phyloP scores from a whole-genome alignment of 2,329 filamentous ascomycete species.

The Pseudogymnoascus pannorum region DNA sequence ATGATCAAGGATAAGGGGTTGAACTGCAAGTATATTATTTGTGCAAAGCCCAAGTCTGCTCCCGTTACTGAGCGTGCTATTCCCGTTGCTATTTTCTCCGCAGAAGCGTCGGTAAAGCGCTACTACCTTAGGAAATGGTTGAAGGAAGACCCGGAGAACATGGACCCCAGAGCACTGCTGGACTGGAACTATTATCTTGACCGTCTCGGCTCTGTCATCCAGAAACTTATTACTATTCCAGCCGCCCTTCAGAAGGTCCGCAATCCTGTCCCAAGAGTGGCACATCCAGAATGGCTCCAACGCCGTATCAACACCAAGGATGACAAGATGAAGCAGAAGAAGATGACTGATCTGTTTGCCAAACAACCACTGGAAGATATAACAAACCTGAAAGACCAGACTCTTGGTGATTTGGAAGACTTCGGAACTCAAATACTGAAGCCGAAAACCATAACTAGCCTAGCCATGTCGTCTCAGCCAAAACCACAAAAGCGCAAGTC shows the following conservation, averaged over 20 bases:
- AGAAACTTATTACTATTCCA: constrained; percentile 98
- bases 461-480: constrained; percentile 45
- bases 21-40: constrained; percentile 99
- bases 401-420: constrained; percentile 69
- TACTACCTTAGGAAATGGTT: constrained; percentile 92
- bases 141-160: constrained; percentile 83
- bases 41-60: constrained; percentile 73
- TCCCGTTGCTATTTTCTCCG: constrained; percentile 94
- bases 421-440: constrained; percentile 64
- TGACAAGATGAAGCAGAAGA: constrained; percentile 96
- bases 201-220: constrained; percentile 90
- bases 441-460: constrained; percentile 49
- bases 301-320: constrained; percentile 90
- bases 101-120: constrained; percentile 79
- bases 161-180: constrained; percentile 81
- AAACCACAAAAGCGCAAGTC: constrained; percentile 64
- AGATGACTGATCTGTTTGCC: constrained; percentile 87
- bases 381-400: constrained; percentile 52
- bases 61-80: constrained; percentile 93
- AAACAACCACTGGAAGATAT: constrained; percentile 69
- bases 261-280: constrained; percentile 88
- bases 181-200: constrained; percentile 98
- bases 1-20: constrained; percentile 99
- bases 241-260: constrained; percentile 90
- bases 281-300: constrained; percentile 95